Evolutionary conservation across 2,329 filamentous ascomycete genomes (phyloP), one percentile per base, ranked within the genome.

Genomic region (Falciphora oryzae): DNA sequence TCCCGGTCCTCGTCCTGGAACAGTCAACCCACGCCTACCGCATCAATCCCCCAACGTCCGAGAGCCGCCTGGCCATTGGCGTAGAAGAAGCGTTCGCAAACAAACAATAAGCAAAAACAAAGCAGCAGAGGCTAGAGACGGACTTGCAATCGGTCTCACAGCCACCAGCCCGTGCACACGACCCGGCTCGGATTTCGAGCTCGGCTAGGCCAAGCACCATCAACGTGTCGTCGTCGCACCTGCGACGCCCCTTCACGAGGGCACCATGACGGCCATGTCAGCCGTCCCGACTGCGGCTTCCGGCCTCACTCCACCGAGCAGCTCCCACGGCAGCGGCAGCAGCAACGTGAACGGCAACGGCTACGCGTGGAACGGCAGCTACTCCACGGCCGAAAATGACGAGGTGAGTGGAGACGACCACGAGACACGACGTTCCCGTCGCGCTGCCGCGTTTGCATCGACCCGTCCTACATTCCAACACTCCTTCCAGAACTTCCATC

Each of bases 231-330:
- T 53, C 44, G 44, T 53, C 44, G 22, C 44, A 53, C 22, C 44
- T 53, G 22, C 44, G 44, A n/a, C 44, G 44, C 44, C 22, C 22
- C n/a, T n/a, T 22, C 44, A n/a, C 44, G 7, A 53, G 22, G 44
- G 44, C 44, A 25, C 59, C 66, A 68, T 67, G 66, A 68, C 63
- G 70, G 65, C 58, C 67, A 79, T 85, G 74, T 82, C 83, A 69
- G 75, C 81, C 69, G 77, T 76, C 69, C 79, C 80, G 67, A 79
- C 79, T 67, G 77, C 80, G 63, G 77, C 80, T 66, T 58, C 61
- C 29, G 78, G 80, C 59, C 74, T 85, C 66, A 80, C 79, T 67
- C 79, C 81, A 65, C 78, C 82, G 22, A 77, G 76, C 68, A 83
- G 80, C 71, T 79, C 78, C 64, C 79, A 85, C 71, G 82, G 77